Conservation (phyloP, 148 eudicot genomes). For the Fallopia convolvulus region DNA sequence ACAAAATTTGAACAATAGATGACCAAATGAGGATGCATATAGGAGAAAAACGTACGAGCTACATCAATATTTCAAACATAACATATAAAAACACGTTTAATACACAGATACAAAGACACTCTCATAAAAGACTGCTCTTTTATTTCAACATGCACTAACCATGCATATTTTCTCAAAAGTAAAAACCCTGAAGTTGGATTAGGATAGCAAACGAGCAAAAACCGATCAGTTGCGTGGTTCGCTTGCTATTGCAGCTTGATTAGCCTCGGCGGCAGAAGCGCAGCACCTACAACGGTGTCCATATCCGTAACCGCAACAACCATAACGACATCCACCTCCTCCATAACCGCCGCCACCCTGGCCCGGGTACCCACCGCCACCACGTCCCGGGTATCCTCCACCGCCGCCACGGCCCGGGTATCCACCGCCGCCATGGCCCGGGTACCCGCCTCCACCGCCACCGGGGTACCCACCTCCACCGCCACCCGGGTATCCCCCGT, state of each 20-base stretch:
- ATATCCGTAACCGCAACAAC: constrained; percentile 21
- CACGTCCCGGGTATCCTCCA: constrained; percentile 9
- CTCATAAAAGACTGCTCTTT: too few relatives aligned
- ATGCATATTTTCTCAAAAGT: background rate
- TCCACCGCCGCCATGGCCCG: constrained; percentile 1
- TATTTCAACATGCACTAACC: background rate
- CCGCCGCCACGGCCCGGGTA: constrained; percentile 9
- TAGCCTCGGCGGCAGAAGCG: constrained; percentile 11
- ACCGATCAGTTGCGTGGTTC: constrained; percentile 14
- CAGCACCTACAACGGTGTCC: constrained; percentile 18
- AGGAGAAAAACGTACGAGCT: too few relatives aligned
- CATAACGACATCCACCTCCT: constrained; percentile 15
- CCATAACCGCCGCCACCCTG: background rate
- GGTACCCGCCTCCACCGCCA: constrained; percentile 8
- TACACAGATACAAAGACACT: too few relatives aligned
- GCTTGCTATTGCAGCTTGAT: background rate
- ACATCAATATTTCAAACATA: too few relatives aligned
- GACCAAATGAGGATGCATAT: too few relatives aligned
- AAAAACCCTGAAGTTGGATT: background rate
- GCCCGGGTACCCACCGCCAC: background rate
- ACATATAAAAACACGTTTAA: too few relatives aligned
- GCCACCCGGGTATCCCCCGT: constrained; percentile 6
- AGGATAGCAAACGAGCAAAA: background rate
- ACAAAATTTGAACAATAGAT: too few relatives aligned
- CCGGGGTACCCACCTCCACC: background rate